A percentile compares a stretch with the other conserved stretches of the same genome.
These are phyloP conservation scores for Zoysia matrella DNA, from an alignment of 202 grass and related monocot species.

Conservation along the genomic window DNA sequence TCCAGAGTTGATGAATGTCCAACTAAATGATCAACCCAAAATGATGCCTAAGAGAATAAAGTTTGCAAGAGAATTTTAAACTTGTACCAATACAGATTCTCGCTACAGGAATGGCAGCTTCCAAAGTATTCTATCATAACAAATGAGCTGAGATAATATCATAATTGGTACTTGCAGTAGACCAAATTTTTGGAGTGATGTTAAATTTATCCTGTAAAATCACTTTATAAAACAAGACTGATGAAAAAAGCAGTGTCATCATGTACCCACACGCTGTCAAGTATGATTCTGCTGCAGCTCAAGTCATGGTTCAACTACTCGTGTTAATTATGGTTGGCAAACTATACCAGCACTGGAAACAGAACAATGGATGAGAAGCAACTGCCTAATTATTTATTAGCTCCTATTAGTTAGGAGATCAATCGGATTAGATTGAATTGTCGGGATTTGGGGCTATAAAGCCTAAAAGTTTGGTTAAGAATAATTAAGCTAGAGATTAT, in stretches of 20 bases:
- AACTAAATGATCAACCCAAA: background rate
- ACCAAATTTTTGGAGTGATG: background rate
- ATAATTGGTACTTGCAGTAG: background rate
- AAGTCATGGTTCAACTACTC: background rate
- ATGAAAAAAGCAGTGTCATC: background rate
- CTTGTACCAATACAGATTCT: background rate
- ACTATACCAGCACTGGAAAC: too few species aligned
- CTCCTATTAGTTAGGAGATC: too few species aligned
- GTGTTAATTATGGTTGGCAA: background rate
- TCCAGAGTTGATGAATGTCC: too few species aligned
- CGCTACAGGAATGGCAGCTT: background rate
- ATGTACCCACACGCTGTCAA: background rate
- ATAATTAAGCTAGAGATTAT: too few species aligned
- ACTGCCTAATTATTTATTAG: too few species aligned
- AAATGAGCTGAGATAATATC: background rate
- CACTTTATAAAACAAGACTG: background rate
- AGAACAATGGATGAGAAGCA: too few species aligned
- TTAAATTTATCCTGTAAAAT: background rate
- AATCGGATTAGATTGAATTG: too few species aligned
- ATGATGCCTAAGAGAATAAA: background rate
- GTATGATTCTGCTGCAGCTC: background rate
- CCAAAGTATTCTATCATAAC: background rate
- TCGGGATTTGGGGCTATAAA: too few species aligned
- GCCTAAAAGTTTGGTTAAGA: too few species aligned
- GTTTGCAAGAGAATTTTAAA: background rate